Conservation (phyloP, 176 grass and related monocot species). For the Secale cereale region DNA sequence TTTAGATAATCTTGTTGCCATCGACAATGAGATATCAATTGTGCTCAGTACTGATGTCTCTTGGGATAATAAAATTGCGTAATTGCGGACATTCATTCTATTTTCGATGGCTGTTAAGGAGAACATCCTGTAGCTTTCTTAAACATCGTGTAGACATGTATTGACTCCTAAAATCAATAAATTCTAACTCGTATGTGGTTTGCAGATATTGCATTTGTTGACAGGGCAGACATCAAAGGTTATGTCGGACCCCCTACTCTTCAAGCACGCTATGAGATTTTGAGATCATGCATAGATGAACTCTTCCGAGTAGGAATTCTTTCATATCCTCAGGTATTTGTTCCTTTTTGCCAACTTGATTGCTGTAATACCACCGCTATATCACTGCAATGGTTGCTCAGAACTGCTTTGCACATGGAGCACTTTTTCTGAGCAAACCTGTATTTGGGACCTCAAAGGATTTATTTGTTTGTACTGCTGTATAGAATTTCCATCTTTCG, state of each 20-base stretch:
- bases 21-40: constrained; percentile 12
- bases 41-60: not conserved
- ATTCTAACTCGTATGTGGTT: constrained; percentile 39
- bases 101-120: not conserved
- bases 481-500: not conserved
- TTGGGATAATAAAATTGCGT: not conserved
- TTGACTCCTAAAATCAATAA: constrained; percentile 4
- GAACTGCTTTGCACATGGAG: not conserved
- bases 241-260: constrained; percentile 91
- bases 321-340: constrained; percentile 52
- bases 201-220: constrained; percentile 97
- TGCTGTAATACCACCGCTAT: not conserved
- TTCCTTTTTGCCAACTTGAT: constrained; percentile 14
- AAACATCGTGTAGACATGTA: not conserved
- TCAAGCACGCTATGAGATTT: constrained; percentile 92
- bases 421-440: constrained; percentile 3
- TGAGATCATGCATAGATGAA: constrained; percentile 95
- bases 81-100: not conserved
- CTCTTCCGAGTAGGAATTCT: constrained; percentile 86
- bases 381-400: not conserved
- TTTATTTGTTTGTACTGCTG: not conserved
- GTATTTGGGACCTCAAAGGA: not conserved
- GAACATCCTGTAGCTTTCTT: not conserved
- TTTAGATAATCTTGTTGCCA: constrained; percentile 11
- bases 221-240: constrained; percentile 97